Evolutionary conservation across 805 yeast genomes (phyloP).

Genomic region (Tetrapisispora taiwanensis): DNA sequence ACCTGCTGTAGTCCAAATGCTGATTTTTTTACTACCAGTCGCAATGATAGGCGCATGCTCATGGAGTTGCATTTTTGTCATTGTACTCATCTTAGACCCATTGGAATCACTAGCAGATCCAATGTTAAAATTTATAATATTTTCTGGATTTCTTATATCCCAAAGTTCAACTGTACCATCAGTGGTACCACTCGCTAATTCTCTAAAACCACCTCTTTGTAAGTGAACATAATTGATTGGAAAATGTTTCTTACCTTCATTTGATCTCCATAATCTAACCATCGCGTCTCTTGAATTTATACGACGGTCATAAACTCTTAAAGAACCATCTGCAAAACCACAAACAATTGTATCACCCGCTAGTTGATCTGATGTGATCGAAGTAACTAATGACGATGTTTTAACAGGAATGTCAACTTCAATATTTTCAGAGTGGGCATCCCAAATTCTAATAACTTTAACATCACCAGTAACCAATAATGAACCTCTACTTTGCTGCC

Average conservation of each 20-base stretch:
- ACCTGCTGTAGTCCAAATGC: conserved; percentile 76
- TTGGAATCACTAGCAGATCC: conserved; percentile 11
- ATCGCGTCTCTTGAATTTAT: conserved; percentile 75
- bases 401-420: conserved; percentile 83
- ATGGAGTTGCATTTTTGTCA: conserved; percentile 71
- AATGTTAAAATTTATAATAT: conserved; percentile 60
- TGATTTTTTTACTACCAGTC: conserved; percentile 67
- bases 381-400: conserved; percentile 77
- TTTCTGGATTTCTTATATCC: conserved; percentile 74
- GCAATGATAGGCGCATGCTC: conserved; percentile 95
- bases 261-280: conserved; percentile 71
- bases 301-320: conserved; percentile 86
- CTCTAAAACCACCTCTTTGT: conserved; percentile 95
- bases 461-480: conserved; percentile 91
- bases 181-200: conserved; percentile 69
- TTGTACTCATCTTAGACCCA: conserved; percentile 15
- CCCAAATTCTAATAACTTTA: conserved; percentile 87
- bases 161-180: conserved; percentile 80
- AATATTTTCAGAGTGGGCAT: conserved; percentile 87
- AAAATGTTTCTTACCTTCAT: conserved; percentile 34
- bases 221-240: conserved; percentile 74
- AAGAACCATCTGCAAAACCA: conserved; percentile 84
- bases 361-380: conserved; percentile 89
- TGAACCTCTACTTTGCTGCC: conserved; percentile 96
- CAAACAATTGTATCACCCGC: conserved; percentile 85